Evolutionary conservation across 305 asterid species (phyloP), one percentile per base, ranked within the genome.

Genomic region (Striga hermonthica): DNA sequence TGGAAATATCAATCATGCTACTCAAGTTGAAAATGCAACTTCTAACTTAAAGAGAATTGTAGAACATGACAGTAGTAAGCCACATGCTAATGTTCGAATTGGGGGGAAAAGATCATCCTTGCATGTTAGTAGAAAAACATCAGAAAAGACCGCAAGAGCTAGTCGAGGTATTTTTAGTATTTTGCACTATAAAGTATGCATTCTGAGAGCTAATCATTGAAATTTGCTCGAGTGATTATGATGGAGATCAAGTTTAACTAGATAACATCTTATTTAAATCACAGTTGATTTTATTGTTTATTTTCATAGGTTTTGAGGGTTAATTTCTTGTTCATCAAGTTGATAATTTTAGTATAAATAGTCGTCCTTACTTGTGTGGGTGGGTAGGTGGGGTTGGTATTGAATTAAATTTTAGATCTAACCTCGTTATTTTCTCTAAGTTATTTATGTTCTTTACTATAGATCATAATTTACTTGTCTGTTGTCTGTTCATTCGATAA

Each of bases 161-260:
- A 52, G 68, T 75, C 78, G 74, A 84, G 95, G 96, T 90, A 83
- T n/a, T 56, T 56, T 37, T 63, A 60, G 63, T 74, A 60, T 67
- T 56, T 52, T 67, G 31, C 55, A 74, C 40, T 57, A 37, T 38
- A 63, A 63, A 39, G 36, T 50, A 64, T 41, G 40, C 68, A 52
- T 60, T 57, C 55, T 57, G 41, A 55, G 28, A 38, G 59, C 64
- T 44, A 57, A 45, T 74, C 64, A 54, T 50, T 43, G 56, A 39
- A 56, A 66, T 41, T 9, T 74, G 34, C 34, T 37, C 11, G 53
- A 63, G 31, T 45, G 9, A 50, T 45, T 59, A 66, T 47, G 40
- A 4, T 54, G 4, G 44, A 39, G 9, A 39, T 39, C 31, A 22
- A 22, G 31, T 0, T 22, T 22, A 22, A 2, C 31, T 22, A 22